Percentiles rank a stretch among this genome's conserved stretches.
Evolutionary conservation across 345 rosid genomes (phyloP).

Genomic region (Citrus australasica): DNA sequence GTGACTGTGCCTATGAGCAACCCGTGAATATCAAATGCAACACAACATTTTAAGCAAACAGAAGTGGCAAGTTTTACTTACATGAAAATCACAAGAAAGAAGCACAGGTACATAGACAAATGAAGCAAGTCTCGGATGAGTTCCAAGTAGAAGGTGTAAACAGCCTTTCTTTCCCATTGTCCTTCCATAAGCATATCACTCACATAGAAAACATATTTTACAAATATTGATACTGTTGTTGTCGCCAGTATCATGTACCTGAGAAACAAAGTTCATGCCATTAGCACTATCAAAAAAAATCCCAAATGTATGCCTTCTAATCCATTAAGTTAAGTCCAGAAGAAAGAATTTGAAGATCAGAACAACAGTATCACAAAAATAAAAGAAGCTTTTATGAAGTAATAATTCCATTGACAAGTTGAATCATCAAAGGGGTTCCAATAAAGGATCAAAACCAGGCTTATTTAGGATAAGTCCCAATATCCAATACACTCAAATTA

Average conservation of each 20-base stretch:
- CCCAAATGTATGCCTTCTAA: neutral
- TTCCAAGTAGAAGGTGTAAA: slow-evolving; percentile 92
- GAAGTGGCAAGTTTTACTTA: slow-evolving; percentile 36
- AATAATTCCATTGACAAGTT: neutral
- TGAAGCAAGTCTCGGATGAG: slow-evolving; percentile 94
- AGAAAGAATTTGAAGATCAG: neutral
- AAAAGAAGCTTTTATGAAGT: neutral
- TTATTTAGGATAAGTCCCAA: neutral
- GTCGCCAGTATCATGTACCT: slow-evolving; percentile 98
- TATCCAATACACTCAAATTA: neutral
- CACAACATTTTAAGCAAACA: neutral
- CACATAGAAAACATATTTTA: slow-evolving; percentile 83
- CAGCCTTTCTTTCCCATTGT: slow-evolving; percentile 93
- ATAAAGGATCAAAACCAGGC: neutral
- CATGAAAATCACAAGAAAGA: slow-evolving; percentile 95
- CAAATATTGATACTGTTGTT: slow-evolving; percentile 75
- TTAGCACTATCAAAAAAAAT: neutral
- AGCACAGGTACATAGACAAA: slow-evolving; percentile 90
- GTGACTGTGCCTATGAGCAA: neutral
- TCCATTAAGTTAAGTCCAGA: neutral
- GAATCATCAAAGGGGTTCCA: neutral
- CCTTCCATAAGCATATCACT: slow-evolving; percentile 95
- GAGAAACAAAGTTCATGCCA: slow-evolving; percentile 9
- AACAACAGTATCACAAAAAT: neutral
- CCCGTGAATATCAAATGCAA: neutral